Conservation (phyloP, 768 basidiomycete species). For the Tulasnella sp. region DNA sequence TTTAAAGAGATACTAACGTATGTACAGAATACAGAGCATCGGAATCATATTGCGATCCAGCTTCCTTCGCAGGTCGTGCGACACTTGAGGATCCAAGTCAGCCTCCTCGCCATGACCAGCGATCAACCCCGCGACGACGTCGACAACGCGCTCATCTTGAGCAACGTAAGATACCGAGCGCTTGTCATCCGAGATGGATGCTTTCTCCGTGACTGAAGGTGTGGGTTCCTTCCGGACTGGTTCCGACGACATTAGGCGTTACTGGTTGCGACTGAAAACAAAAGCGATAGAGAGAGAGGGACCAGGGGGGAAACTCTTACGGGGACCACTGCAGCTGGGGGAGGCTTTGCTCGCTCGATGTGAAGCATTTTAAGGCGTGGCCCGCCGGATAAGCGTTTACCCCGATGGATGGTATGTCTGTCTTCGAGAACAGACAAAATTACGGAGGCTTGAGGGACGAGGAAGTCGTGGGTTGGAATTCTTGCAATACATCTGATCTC, state of each 20-base stretch:
- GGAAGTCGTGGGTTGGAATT: neutral
- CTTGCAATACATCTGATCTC: neutral
- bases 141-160: neutral
- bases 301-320: neutral
- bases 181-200: no score
- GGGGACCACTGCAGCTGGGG: neutral
- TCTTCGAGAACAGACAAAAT: neutral
- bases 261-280: no score
- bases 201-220: no score
- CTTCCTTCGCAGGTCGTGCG: neutral
- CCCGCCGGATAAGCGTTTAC: neutral
- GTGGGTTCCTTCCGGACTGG: no score
- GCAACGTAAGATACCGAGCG: neutral
- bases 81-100: slow-evolving; percentile 2
- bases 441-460: neutral
- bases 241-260: no score
- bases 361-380: neutral
- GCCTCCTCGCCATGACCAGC: slow-evolving; percentile 14
- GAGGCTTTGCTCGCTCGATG: neutral
- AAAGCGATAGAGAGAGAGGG: no score
- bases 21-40: neutral
- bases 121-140: slow-evolving; percentile 9
- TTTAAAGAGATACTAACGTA: neutral
- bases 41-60: slow-evolving; percentile 11
- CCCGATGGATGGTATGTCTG: neutral